These are phyloP conservation scores for Fusarium ramigenum DNA, from an alignment of 2,329 filamentous ascomycete genomes.

Conservation along the genomic window DNA sequence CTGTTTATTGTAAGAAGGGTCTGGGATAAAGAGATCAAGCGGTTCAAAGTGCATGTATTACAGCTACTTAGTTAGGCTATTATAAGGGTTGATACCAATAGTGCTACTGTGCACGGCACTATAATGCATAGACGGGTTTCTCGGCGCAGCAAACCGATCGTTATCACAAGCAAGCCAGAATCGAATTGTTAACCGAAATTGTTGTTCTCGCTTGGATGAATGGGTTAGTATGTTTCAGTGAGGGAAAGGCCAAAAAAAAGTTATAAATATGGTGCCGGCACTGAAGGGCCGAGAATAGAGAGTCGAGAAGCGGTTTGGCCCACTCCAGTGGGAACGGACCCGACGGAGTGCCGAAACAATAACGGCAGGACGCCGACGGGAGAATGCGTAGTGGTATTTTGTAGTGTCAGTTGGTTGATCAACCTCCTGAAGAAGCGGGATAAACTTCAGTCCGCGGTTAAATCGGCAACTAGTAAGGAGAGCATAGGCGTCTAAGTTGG, in stretches of 20 bases:
- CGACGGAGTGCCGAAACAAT: conserved; percentile 5
- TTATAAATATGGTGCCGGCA: conserved; percentile 20
- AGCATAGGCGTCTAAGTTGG: neutral
- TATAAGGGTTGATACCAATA: conserved; percentile 4
- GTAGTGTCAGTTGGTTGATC: conserved; percentile 5
- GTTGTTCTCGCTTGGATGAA: conserved; percentile 4
- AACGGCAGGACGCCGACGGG: neutral
- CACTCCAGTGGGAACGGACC: conserved; percentile 1
- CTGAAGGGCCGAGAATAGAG: conserved; percentile 16
- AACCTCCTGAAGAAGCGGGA: conserved; percentile 8
- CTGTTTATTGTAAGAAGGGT: neutral
- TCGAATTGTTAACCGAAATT: conserved; percentile 4
- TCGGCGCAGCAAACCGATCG: neutral
- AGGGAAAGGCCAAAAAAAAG: neutral
- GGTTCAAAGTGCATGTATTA: neutral
- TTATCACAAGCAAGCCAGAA: neutral
- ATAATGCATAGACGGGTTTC: neutral
- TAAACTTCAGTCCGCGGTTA: conserved; percentile 18
- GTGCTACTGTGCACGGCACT: neutral
- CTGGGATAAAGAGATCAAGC: neutral
- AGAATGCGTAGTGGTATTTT: neutral
- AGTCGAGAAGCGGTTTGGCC: conserved; percentile 13
- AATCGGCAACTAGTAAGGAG: conserved; percentile 15
- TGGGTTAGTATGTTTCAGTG: conserved; percentile 1
- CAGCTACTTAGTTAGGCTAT: neutral